Percentiles rank a stretch among this genome's conserved stretches.
phyloP scores from a whole-genome alignment of 495 filamentous ascomycete species.

The Lineolata rhizophorae region DNA sequence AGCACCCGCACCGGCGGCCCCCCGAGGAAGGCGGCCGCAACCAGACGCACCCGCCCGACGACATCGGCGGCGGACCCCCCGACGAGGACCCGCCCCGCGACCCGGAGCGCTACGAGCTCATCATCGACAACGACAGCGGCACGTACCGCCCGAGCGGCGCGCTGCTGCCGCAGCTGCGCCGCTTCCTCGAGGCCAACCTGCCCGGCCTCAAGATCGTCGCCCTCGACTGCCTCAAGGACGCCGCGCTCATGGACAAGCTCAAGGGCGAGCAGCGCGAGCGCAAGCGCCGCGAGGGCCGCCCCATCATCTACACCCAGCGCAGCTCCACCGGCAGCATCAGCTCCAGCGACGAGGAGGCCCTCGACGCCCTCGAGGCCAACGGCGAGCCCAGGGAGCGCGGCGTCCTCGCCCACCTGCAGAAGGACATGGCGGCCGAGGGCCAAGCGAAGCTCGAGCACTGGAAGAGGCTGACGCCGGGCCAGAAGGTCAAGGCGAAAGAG shows the following conservation, averaged over 20 bases:
- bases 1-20: constrained; percentile 12
- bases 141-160: constrained; percentile 74
- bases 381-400: no score
- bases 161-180: constrained; percentile 42
- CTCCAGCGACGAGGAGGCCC: constrained; percentile 52
- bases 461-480: constrained; percentile 7
- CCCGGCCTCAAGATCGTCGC: constrained; percentile 49
- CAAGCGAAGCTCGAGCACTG: constrained; percentile 6
- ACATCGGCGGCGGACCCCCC: constrained; percentile 19
- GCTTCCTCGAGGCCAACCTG: constrained; percentile 47
- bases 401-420: constrained; percentile 4
- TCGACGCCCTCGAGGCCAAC: constrained; percentile 29
- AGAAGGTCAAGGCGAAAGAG: constrained; percentile 2
- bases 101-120: constrained; percentile 54
- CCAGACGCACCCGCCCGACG: constrained; percentile 16
- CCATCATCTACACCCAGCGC: constrained; percentile 44
- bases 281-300: constrained; percentile 38
- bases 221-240: constrained; percentile 43
- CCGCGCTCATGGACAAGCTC: constrained; percentile 35
- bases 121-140: constrained; percentile 89
- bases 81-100: constrained; percentile 23
- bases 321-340: constrained; percentile 31
- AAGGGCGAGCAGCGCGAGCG: constrained; percentile 39
- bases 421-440: constrained; percentile 5
- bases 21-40: constrained; percentile 9